These are phyloP conservation scores for Arxiozyma telluris DNA, from an alignment of 1,139 yeast species.

Conservation along the genomic window DNA sequence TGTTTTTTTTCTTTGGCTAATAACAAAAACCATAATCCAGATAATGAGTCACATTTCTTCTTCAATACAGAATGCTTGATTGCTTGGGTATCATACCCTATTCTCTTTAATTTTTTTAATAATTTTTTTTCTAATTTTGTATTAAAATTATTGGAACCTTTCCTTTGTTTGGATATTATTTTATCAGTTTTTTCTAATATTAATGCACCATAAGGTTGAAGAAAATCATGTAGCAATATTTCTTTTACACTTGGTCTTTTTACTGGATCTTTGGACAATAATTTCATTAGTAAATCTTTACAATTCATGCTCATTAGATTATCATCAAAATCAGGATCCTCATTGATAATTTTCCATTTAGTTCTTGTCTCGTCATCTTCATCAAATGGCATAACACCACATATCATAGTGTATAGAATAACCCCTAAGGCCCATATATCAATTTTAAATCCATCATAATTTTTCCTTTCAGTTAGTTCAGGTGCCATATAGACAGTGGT, in stretches of 20 bases:
- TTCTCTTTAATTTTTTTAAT: constrained; percentile 52
- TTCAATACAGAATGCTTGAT: constrained; percentile 53
- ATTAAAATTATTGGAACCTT: constrained; percentile 39
- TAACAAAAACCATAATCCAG: constrained; percentile 77
- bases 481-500: constrained; percentile 97
- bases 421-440: constrained; percentile 94
- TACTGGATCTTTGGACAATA: constrained; percentile 61
- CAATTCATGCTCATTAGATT: constrained; percentile 43
- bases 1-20: constrained; percentile 53
- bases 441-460: constrained; percentile 71
- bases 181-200: constrained; percentile 38
- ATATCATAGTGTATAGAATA: constrained; percentile 78
- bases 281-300: constrained; percentile 39
- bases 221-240: constrained; percentile 53
- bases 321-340: constrained; percentile 43
- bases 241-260: constrained; percentile 55
- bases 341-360: constrained; percentile 49
- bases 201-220: constrained; percentile 41
- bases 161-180: constrained; percentile 35
- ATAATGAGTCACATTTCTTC: constrained; percentile 62
- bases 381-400: constrained; percentile 88
- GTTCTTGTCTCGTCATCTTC: constrained; percentile 64
- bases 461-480: constrained; percentile 54
- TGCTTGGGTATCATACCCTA: constrained; percentile 58
- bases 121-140: constrained; percentile 58